Evolutionary conservation across 2,329 filamentous ascomycete species (phyloP).

Genomic region (Nothopassalora personata): DNA sequence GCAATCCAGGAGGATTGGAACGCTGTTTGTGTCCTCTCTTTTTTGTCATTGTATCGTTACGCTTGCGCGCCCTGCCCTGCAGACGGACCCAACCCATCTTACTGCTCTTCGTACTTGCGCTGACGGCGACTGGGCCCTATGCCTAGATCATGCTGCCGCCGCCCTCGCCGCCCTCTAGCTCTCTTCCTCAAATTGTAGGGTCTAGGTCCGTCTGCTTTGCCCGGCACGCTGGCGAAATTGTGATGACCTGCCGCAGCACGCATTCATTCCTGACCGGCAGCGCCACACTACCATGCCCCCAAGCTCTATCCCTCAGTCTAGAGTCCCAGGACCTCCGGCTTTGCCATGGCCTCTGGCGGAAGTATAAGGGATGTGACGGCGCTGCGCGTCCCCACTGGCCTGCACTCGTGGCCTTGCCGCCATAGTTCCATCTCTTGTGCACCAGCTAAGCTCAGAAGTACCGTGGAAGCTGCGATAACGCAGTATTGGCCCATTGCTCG

Average conservation of each 20-base stretch:
- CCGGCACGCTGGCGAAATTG: background rate
- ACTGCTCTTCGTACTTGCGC: background rate
- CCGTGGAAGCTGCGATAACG: background rate
- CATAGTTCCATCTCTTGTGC: background rate
- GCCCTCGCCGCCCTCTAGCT: background rate
- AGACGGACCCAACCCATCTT: background rate
- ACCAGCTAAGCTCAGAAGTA: background rate
- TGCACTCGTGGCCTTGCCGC: no score
- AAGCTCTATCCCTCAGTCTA: background rate
- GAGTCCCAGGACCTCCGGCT: no score
- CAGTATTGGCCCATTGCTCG: background rate
- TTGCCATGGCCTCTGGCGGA: no score
- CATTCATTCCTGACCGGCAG: background rate
- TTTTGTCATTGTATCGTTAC: background rate
- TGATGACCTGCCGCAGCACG: no score
- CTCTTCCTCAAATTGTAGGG: background rate
- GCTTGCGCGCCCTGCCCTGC: background rate
- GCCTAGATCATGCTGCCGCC: background rate
- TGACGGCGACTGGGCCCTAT: background rate
- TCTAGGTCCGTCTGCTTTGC: background rate
- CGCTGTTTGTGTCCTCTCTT: background rate
- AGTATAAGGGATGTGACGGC: no score
- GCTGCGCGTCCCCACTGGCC: no score
- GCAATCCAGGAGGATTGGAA: background rate
- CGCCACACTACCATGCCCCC: background rate